Conservation (phyloP, 768 basidiomycete genomes). For the Cyclocybe cylindracea region DNA sequence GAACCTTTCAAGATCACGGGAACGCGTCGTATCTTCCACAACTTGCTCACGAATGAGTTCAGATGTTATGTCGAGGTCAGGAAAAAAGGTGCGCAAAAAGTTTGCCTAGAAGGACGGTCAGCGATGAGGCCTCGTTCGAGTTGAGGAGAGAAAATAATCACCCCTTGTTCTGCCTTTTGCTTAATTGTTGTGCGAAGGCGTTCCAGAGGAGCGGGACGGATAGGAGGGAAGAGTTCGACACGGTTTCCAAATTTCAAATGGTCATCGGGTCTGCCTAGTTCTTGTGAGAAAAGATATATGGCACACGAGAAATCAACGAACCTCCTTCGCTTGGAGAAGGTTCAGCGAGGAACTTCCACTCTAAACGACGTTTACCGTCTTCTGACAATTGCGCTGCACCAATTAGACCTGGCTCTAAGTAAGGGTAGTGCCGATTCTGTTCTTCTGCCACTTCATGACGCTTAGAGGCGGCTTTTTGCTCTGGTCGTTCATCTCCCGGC, state of each 20-base stretch:
- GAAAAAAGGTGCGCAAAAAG: slow-evolving; percentile 53
- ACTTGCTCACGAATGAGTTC: slow-evolving; percentile 64
- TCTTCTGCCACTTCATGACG: slow-evolving; percentile 10
- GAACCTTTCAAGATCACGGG: slow-evolving; percentile 39
- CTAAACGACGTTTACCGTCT: slow-evolving; percentile 40
- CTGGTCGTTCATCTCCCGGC: slow-evolving; percentile 53
- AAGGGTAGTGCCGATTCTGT: slow-evolving; percentile 47
- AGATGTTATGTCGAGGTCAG: slow-evolving; percentile 74
- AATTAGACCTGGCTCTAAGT: slow-evolving; percentile 56
- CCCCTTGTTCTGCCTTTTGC: slow-evolving; percentile 69
- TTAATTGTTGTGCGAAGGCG: slow-evolving; percentile 32
- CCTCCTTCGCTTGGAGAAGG: slow-evolving; percentile 25
- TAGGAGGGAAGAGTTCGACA: slow-evolving; percentile 58
- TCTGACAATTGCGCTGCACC: slow-evolving; percentile 54
- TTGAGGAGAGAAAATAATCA: slow-evolving; percentile 30
- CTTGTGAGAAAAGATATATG: background rate
- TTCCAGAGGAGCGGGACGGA: slow-evolving; percentile 37
- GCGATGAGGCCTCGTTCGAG: no score
- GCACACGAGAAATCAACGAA: background rate
- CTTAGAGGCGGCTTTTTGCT: slow-evolving; percentile 14
- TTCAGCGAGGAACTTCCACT: slow-evolving; percentile 50
- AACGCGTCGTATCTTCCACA: slow-evolving; percentile 40
- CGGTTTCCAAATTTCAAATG: slow-evolving; percentile 24
- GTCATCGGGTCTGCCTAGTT: slow-evolving; percentile 5
- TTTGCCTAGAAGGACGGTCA: background rate